Percentiles rank a stretch among this genome's conserved stretches.
phyloP scores from a whole-genome alignment of 495 filamentous ascomycete genomes.

The Penicillium manginii region DNA sequence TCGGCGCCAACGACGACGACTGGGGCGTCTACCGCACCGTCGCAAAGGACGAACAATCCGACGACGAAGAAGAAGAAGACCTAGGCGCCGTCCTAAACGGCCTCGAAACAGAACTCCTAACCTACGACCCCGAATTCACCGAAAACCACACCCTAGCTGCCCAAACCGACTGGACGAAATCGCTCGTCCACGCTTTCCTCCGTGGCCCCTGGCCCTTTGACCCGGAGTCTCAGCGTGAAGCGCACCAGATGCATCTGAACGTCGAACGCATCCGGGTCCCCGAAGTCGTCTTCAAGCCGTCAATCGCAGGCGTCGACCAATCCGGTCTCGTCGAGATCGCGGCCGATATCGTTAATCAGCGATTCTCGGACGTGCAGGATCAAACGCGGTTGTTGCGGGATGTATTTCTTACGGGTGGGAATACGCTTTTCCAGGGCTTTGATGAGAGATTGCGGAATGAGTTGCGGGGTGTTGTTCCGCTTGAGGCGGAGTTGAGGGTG shows the following conservation, averaged over 20 bases:
- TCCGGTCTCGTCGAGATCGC: constrained; percentile 90
- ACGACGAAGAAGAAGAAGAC: constrained; percentile 87
- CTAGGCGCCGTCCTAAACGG: constrained; percentile 68
- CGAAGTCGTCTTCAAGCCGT: constrained; percentile 92
- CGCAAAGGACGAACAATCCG: constrained; percentile 73
- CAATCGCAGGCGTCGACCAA: constrained; percentile 94
- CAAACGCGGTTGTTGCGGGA: constrained; percentile 73
- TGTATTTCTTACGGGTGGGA: constrained; percentile 94
- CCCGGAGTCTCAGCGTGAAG: constrained; percentile 74
- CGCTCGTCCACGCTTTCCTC: constrained; percentile 83
- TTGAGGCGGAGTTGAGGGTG: constrained; percentile 64
- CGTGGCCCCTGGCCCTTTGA: constrained; percentile 88
- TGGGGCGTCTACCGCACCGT: constrained; percentile 96
- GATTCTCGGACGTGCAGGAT: constrained; percentile 62
- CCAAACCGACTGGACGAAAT: constrained; percentile 92
- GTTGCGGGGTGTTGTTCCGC: constrained; percentile 70
- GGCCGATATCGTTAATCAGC: constrained; percentile 79
- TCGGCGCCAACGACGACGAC: constrained; percentile 96
- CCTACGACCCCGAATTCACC: constrained; percentile 85
- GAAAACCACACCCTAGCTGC: constrained; percentile 90
- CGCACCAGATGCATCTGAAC: constrained; percentile 90
- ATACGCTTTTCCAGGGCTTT: constrained; percentile 82
- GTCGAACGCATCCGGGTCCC: constrained; percentile 96
- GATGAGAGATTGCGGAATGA: constrained; percentile 79
- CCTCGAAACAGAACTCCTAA: constrained; percentile 81